Evolutionary conservation across 805 yeast genomes (phyloP), one percentile per base, ranked within the genome.

Genomic region (Starmerella cellae): DNA sequence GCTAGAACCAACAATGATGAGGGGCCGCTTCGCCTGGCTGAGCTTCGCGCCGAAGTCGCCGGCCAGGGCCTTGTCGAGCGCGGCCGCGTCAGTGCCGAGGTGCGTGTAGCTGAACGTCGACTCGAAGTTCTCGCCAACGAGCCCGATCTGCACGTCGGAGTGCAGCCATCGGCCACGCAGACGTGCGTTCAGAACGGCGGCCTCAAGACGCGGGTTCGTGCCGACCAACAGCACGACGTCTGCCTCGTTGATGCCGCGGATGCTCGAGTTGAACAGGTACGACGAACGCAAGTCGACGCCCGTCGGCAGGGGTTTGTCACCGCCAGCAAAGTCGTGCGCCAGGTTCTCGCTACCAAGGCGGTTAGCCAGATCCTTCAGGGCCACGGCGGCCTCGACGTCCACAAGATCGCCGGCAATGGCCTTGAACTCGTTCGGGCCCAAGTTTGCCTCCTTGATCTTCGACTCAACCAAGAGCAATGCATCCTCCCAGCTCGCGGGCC

Each of bases 141-240:
- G 75, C 49, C 77, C 77, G 48, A 83, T 65, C 42, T 52, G 54
- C 53, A 81, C 80, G 55, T 81, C 70, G 30, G 76, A 70, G 53
- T 77, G 67, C 57, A 82, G 67, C 91, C 88, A 82, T 47, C 71
- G 76, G 60, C 76, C 79, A 69, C 94, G 75, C 54, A 82, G 77
- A 63, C 93, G 74, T 33, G 88, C 74, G 61, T 82, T 82, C 55
- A 82, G 69, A 16, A 83, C 93, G 34, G 94, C 84, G 45, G 94
- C 94, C 66, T 82, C 94, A 58, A 73, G 84, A 59, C 94, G 73
- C 45, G 94, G 93, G 67, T 82, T 82, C 36, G 94, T 76, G 48
- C 94, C 94, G 44, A 82, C 73, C 46, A 82, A 69, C 56, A 82
- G 68, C 48, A 82, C 77, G 53, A 74, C 82, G 58, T 83, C 94